Evolutionary conservation across 495 filamentous ascomycete genomes (phyloP).

Genomic region (Diplogelasinospora grovesii): DNA sequence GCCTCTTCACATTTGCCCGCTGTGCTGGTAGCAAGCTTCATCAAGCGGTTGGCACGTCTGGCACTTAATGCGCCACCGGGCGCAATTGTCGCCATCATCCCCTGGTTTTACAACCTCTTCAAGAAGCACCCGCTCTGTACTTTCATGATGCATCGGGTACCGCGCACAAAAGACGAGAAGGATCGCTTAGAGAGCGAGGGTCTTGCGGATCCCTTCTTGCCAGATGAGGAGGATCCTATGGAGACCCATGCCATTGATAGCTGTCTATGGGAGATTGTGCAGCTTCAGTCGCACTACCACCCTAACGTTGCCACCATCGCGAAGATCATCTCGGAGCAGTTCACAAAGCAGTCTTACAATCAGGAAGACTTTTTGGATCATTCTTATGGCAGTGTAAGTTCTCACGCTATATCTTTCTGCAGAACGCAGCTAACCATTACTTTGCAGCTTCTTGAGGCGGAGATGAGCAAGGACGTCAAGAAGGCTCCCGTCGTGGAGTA

Average conservation of each 20-base stretch:
- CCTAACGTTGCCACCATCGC: conserved; percentile 93
- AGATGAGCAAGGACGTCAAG: conserved; percentile 74
- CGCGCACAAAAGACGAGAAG: conserved; percentile 48
- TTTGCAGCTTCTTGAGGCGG: conserved; percentile 62
- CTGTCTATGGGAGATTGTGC: conserved; percentile 89
- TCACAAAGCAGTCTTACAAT: conserved; percentile 89
- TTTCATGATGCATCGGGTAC: conserved; percentile 87
- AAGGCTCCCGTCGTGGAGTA: conserved; percentile 85
- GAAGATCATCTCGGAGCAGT: conserved; percentile 92
- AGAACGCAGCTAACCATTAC: conserved; percentile 22
- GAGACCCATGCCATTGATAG: conserved; percentile 83
- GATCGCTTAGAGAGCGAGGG: conserved; percentile 56
- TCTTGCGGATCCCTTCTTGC: conserved; percentile 72
- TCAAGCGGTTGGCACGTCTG: conserved; percentile 82
- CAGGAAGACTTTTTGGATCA: conserved; percentile 96
- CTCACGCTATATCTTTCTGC: not conserved
- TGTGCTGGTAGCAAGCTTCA: conserved; percentile 84
- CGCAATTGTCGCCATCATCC: conserved; percentile 80
- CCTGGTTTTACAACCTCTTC: conserved; percentile 92
- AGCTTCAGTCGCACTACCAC: conserved; percentile 88
- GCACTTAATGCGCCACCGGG: conserved; percentile 78
- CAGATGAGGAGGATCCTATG: conserved; percentile 71
- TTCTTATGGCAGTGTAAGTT: conserved; percentile 75
- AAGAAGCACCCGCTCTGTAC: conserved; percentile 84
- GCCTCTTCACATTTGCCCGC: conserved; percentile 90